Evolutionary conservation across 202 grass and related monocot genomes (phyloP).

Genomic region (Dendrocalamus latiflorus): DNA sequence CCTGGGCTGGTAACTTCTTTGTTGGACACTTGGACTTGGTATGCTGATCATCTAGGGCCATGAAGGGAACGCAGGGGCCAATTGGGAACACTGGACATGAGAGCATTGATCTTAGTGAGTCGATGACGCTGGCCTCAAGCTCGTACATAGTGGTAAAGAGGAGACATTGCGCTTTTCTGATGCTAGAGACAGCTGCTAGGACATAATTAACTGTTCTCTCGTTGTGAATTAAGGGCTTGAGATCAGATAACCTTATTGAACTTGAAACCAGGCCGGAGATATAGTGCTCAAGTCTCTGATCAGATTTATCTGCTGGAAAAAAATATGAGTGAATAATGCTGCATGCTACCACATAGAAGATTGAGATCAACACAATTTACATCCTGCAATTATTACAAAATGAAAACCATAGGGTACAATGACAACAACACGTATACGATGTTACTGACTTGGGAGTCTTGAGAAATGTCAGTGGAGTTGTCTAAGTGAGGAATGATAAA

Average conservation of each 20-base stretch:
- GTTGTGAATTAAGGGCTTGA: slow-evolving; percentile 25
- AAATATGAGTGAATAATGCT: slow-evolving; percentile 7
- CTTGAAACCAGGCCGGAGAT: slow-evolving; percentile 16
- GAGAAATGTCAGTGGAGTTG: not conserved
- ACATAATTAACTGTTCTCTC: slow-evolving; percentile 28
- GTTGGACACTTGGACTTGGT: not conserved
- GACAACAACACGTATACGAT: not conserved
- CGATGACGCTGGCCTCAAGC: slow-evolving; percentile 50
- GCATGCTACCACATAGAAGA: not conserved
- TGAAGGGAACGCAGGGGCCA: slow-evolving; percentile 45
- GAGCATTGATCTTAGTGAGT: slow-evolving; percentile 33
- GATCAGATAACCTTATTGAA: slow-evolving; percentile 41
- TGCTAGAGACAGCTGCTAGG: slow-evolving; percentile 42
- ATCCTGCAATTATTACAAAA: not conserved
- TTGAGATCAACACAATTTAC: not conserved
- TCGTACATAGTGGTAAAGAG: slow-evolving; percentile 54
- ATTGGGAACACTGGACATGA: slow-evolving; percentile 48
- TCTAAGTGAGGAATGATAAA: not conserved
- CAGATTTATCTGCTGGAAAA: slow-evolving; percentile 28
- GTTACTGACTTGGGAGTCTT: not conserved
- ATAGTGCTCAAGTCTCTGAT: slow-evolving; percentile 28
- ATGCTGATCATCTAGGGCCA: not conserved
- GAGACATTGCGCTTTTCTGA: slow-evolving; percentile 34
- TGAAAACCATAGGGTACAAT: not conserved
- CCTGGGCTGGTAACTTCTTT: not conserved